A percentile compares a stretch with the other conserved stretches of the same genome.
Conservation (phyloP, 495 filamentous ascomycete genomes). For the Letharia lupina region DNA sequence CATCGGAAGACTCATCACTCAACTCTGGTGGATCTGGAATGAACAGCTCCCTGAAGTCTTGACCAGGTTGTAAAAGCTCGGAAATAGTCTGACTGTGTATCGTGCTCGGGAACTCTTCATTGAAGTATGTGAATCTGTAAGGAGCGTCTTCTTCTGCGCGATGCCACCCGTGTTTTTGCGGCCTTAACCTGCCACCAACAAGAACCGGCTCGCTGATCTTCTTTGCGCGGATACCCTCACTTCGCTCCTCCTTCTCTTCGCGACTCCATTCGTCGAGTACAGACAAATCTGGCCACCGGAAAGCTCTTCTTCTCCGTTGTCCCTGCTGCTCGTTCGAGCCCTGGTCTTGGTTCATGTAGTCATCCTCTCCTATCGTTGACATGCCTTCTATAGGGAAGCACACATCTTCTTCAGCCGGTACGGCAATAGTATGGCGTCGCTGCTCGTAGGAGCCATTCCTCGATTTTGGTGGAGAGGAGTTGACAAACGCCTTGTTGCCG, state of each 20-base stretch:
- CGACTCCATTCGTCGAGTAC: slow-evolving; percentile 85
- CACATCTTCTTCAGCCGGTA: slow-evolving; percentile 74
- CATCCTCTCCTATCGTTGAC: slow-evolving; percentile 74
- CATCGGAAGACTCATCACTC: slow-evolving; percentile 55
- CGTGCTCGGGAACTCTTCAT: slow-evolving; percentile 87
- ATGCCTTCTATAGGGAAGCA: slow-evolving; percentile 78
- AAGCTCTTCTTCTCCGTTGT: slow-evolving; percentile 45
- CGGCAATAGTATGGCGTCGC: slow-evolving; percentile 43
- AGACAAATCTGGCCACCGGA: slow-evolving; percentile 60
- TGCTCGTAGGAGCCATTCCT: slow-evolving; percentile 34
- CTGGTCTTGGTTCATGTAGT: slow-evolving; percentile 41
- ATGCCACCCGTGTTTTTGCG: slow-evolving; percentile 74
- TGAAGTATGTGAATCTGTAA: slow-evolving; percentile 97
- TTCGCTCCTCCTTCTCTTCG: slow-evolving; percentile 84
- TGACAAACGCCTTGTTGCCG: slow-evolving; percentile 23
- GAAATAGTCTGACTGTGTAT: slow-evolving; percentile 94
- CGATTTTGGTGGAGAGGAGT: slow-evolving; percentile 30
- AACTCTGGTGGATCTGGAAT: slow-evolving; percentile 61
- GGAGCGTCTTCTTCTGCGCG: slow-evolving; percentile 81
- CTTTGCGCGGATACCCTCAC: slow-evolving; percentile 78
- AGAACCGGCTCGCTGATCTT: slow-evolving; percentile 90
- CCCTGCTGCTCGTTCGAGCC: slow-evolving; percentile 31
- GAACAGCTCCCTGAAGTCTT: slow-evolving; percentile 78
- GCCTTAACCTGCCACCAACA: slow-evolving; percentile 77
- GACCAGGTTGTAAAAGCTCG: slow-evolving; percentile 76